Evolutionary conservation across 352 stramenopile genomes (phyloP), one percentile per base, ranked within the genome.

Genomic region (Phytophthora agathidicida): DNA sequence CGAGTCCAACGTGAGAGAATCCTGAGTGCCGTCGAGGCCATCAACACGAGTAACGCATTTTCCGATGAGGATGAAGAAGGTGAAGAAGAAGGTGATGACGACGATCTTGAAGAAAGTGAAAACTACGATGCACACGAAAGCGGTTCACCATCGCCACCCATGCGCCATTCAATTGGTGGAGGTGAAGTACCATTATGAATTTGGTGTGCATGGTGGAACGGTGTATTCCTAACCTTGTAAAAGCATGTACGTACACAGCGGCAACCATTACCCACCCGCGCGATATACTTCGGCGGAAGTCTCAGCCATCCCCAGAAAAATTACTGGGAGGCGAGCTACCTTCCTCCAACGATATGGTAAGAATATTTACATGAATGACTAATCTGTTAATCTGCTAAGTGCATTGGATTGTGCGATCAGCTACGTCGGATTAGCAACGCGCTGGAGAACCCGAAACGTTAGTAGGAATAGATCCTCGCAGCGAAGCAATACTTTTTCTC

Each of bases 11-110:
- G 82, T 6, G 80, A 94, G 39, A 72, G 79, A 5, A 91, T 93
- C 39, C 58, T 93, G 20, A 86, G 74, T 45, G 84, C 81, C 4
- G 91, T 93, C 22, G 80, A 91, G 26, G 81, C 80, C 2, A 90
- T 89, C 50, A 89, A 93, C 44, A 89, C 72, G 14, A 89, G 75
- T 24, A 75, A 87, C 28, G 78, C 77, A 13, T 87, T 80, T 27
- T 87, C 74, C 0, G 79, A 89, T 28, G 75, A 87, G 11, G 82
- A 88, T 1, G 71, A 87, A 0, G 73, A 80, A 0, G 72, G 85
- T 0, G 76, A 88, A 1, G 67, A 80, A 0, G 66, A 76, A 0
- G 65, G 80, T 3, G 65, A 71, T 13, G 69, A 77, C 0, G 75
- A 75, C 0, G 69, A 73, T 3, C 35, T 65, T 11, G 44, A 69